phyloP scores from a whole-genome alignment of 2,329 filamentous ascomycete genomes.

The Aureobasidium mangrovei region DNA sequence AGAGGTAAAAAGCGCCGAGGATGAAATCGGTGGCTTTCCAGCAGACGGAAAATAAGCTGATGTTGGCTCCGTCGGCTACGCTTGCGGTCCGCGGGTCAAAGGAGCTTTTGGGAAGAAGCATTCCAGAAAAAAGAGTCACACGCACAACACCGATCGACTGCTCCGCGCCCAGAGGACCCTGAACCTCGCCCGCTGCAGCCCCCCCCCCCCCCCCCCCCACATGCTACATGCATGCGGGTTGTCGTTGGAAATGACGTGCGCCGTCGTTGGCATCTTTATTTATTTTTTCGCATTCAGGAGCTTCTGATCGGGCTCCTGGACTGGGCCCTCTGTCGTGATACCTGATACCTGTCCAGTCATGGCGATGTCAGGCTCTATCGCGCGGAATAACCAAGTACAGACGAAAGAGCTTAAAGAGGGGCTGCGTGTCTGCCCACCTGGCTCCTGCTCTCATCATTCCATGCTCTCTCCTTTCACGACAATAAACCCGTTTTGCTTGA shows the following conservation, averaged over 20 bases:
- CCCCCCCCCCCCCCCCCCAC: background rate
- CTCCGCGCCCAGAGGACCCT: background rate
- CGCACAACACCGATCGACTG: background rate
- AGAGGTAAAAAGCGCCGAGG: background rate
- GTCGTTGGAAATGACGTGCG: background rate
- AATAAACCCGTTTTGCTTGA: background rate
- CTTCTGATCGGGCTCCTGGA: background rate
- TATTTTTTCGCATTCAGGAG: background rate
- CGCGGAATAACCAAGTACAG: background rate
- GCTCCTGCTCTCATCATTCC: background rate
- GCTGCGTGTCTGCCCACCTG: background rate
- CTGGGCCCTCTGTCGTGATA: background rate
- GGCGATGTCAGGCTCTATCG: background rate
- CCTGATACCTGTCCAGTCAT: background rate
- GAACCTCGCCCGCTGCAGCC: background rate
- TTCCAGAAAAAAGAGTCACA: background rate
- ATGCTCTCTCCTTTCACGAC: background rate
- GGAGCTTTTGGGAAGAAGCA: background rate
- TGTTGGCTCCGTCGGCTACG: background rate
- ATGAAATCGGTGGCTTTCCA: background rate
- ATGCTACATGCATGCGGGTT: background rate
- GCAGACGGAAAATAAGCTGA: background rate
- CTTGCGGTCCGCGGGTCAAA: background rate
- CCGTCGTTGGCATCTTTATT: background rate
- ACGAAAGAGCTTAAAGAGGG: background rate